Evolutionary conservation across 208 protist species (phyloP), one percentile per base, ranked within the genome.

Genomic region (Blastocrithidia nonstop): DNA sequence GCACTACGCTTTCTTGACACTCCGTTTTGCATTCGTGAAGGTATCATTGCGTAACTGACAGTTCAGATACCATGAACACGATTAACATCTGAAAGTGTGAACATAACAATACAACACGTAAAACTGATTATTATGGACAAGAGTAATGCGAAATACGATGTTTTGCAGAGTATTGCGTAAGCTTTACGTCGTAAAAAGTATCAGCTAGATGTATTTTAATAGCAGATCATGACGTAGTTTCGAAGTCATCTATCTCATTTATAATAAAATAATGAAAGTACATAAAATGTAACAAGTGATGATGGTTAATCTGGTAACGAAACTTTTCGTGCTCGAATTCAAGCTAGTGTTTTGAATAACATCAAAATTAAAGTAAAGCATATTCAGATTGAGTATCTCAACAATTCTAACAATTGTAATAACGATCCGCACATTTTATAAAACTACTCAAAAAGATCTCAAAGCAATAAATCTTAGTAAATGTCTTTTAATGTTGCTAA

Each of bases 271-370:
- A n/a, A n/a, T n/a, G n/a, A n/a, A n/a, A n/a, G n/a, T n/a, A n/a
- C n/a, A n/a, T n/a, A n/a, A n/a, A 23, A 36, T 11, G 11, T 4
- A 4, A 50, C 19, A 19, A 20, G 22, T 23, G 4, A 6, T 7
- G 5, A n/a, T 26, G 8, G 6, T 3, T 19, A 45, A 21, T 7
- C 27, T 13, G 32, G 32, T n/a, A 67, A 78, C 42, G 62, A 45
- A 26, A 80, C 70, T 39, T 92, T 88, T 45, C 59, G 68, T 0
- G 69, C 67, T 0, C 78, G 83, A 9, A 57, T 92, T n/a, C 71
- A 76, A 44, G 69, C 75, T 1, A 70, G 40, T 31, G 79, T 93
- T 27, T 38, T 87, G 4, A 85, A 81, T 55, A 93, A 93, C 49
- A 51, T 93, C 16, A 53, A 73, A 26, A 26, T 93, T 3, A 50